Evolutionary conservation across 2,329 filamentous ascomycete genomes (phyloP).

Genomic region (Fusarium sp.): DNA sequence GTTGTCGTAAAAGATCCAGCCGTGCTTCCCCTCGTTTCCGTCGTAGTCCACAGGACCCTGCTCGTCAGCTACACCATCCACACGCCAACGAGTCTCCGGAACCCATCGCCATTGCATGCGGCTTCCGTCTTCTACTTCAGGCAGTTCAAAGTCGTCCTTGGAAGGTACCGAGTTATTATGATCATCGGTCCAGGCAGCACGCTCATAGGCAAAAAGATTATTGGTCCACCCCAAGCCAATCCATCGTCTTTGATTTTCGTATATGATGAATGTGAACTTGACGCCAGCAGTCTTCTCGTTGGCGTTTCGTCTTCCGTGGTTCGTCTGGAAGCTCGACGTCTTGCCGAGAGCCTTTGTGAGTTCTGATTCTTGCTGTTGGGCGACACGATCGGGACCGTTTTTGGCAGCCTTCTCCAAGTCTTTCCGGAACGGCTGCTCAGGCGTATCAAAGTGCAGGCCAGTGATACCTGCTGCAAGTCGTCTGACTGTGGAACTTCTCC

Average conservation of each 20-base stretch:
- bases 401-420: constrained; percentile 41
- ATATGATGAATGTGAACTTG: constrained; percentile 95
- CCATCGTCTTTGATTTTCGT: constrained; percentile 96
- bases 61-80: constrained; percentile 75
- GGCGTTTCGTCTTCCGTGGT: constrained; percentile 44
- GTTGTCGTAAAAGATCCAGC: constrained; percentile 98
- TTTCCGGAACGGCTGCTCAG: constrained; percentile 48
- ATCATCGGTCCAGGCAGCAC: constrained; percentile 94
- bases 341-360: constrained; percentile 55
- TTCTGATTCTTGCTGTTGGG: constrained; percentile 52
- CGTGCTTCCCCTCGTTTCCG: constrained; percentile 70
- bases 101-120: constrained; percentile 78
- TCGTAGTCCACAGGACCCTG: constrained; percentile 59
- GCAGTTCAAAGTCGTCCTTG: constrained; percentile 73
- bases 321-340: constrained; percentile 42
- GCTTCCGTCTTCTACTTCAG: constrained; percentile 68
- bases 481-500: constrained; percentile 83
- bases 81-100: constrained; percentile 82
- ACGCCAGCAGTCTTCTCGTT: constrained; percentile 76
- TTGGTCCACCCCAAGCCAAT: constrained; percentile 94
- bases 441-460: constrained; percentile 75
- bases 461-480: constrained; percentile 76
- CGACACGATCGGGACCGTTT: constrained; percentile 29
- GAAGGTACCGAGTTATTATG: constrained; percentile 82
- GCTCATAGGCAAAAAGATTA: constrained; percentile 88